Conservation (phyloP, 2,329 filamentous ascomycete species). For the Cucurbitaria berberidis region DNA sequence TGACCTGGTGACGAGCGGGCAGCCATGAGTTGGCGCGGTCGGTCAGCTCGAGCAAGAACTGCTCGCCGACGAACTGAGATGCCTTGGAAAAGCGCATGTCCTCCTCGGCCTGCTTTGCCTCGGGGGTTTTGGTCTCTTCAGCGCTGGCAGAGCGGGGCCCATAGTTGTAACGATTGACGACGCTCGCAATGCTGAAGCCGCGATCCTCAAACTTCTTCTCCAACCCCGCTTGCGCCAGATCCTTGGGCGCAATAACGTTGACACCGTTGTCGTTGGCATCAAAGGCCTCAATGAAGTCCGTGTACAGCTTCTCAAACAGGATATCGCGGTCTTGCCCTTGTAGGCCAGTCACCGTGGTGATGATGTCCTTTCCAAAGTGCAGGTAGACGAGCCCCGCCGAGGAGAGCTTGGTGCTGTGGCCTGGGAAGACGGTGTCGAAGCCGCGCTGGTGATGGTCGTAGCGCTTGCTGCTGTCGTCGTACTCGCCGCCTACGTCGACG, state of each 20-base stretch:
- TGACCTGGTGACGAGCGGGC: slow-evolving; percentile 81
- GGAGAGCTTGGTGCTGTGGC: slow-evolving; percentile 84
- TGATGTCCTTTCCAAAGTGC: slow-evolving; percentile 88
- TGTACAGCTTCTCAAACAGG: slow-evolving; percentile 88
- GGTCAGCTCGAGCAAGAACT: slow-evolving; percentile 81
- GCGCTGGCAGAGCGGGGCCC: slow-evolving; percentile 55
- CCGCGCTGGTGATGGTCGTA: slow-evolving; percentile 98
- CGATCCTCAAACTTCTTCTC: slow-evolving; percentile 83
- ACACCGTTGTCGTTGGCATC: slow-evolving; percentile 99
- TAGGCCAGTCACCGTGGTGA: slow-evolving; percentile 69
- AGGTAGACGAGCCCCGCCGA: slow-evolving; percentile 94
- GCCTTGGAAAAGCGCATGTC: slow-evolving; percentile 80
- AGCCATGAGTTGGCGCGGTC: slow-evolving; percentile 81
- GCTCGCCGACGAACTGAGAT: slow-evolving; percentile 83
- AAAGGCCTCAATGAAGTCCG: slow-evolving; percentile 91
- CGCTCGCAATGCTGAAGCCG: slow-evolving; percentile 81
- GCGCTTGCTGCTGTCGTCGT: slow-evolving; percentile 75
- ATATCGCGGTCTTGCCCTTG: slow-evolving; percentile 71
- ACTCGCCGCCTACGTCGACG: slow-evolving; percentile 96
- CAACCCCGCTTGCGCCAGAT: slow-evolving; percentile 71
- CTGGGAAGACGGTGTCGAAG: slow-evolving; percentile 85
- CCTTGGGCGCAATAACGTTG: slow-evolving; percentile 75
- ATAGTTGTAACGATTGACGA: slow-evolving; percentile 88
- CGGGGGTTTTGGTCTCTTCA: slow-evolving; percentile 40
- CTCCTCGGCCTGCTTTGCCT: slow-evolving; percentile 70